Conservation (phyloP, 1,284 basidiomycete genomes). For the Flammula alnicola region DNA sequence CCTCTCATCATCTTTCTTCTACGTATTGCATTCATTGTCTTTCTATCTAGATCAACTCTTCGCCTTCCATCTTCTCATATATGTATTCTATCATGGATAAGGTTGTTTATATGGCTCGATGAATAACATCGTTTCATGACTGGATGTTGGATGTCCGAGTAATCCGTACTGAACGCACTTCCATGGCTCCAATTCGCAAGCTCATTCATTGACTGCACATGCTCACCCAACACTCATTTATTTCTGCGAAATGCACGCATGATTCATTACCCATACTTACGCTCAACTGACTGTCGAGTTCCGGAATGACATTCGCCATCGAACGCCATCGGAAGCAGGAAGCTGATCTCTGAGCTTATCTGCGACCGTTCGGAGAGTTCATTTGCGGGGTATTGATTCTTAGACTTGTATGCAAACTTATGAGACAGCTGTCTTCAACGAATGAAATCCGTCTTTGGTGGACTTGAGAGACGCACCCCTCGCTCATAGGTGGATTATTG, state of each 20-base stretch:
- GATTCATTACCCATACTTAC: neutral
- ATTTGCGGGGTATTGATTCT: neutral
- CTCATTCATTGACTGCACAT: too few species aligned
- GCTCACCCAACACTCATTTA: too few species aligned
- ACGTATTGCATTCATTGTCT: too few species aligned
- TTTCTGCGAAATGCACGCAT: too few species aligned
- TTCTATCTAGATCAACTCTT: too few species aligned
- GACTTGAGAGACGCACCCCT: neutral
- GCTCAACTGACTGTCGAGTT: too few species aligned
- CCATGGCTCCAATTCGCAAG: too few species aligned
- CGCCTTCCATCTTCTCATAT: too few species aligned
- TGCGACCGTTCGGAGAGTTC: neutral
- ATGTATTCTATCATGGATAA: too few species aligned
- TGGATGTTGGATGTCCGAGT: neutral
- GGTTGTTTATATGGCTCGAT: too few species aligned
- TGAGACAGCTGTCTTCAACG: slow-evolving; percentile 1
- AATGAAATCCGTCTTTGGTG: slow-evolving; percentile 1
- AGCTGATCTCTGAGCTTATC: neutral
- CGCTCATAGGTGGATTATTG: neutral
- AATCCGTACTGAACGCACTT: too few species aligned
- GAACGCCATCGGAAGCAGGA: neutral
- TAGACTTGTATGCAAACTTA: neutral
- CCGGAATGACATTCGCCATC: slow-evolving; percentile 1
- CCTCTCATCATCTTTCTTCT: too few species aligned
- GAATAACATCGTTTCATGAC: neutral